These are phyloP conservation scores for Wickerhamomyces ciferrii DNA, from an alignment of 805 yeast genomes.

Conservation along the genomic window DNA sequence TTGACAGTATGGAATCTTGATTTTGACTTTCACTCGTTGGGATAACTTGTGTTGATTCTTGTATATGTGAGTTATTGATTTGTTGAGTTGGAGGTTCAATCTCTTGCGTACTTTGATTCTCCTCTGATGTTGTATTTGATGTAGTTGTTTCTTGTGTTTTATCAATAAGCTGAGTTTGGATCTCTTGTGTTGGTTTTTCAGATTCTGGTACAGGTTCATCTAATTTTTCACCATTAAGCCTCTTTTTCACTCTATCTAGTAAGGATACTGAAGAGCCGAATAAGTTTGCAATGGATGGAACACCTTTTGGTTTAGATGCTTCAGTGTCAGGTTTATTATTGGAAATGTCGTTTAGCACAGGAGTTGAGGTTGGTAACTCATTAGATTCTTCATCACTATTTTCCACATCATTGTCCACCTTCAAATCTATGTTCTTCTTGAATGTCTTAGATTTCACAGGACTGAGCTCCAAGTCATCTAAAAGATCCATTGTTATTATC, in stretches of 20 bases:
- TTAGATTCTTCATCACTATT: neutral
- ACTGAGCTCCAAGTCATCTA: constrained; percentile 15
- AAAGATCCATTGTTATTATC: constrained; percentile 13
- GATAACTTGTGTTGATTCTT: neutral
- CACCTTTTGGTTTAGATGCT: neutral
- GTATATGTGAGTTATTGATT: neutral
- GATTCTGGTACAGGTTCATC: neutral
- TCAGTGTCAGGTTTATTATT: neutral
- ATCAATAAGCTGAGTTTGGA: neutral
- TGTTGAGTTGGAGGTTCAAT: neutral
- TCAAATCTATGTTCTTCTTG: constrained; percentile 11
- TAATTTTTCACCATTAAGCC: constrained; percentile 4
- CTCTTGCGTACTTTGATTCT: no score
- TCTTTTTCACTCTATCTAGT: constrained; percentile 3
- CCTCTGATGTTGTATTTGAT: no score
- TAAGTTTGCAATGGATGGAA: neutral
- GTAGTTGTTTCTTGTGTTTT: neutral
- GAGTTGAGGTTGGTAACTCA: neutral
- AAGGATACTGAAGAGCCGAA: neutral
- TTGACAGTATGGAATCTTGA: no score
- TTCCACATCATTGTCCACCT: neutral
- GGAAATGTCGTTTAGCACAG: neutral
- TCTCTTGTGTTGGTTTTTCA: neutral
- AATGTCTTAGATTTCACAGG: constrained; percentile 15
- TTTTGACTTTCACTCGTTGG: neutral